Percentiles rank a stretch among this genome's conserved stretches.
phyloP scores from a whole-genome alignment of 352 stramenopile genomes.

The Phytophthora aleatoria region DNA sequence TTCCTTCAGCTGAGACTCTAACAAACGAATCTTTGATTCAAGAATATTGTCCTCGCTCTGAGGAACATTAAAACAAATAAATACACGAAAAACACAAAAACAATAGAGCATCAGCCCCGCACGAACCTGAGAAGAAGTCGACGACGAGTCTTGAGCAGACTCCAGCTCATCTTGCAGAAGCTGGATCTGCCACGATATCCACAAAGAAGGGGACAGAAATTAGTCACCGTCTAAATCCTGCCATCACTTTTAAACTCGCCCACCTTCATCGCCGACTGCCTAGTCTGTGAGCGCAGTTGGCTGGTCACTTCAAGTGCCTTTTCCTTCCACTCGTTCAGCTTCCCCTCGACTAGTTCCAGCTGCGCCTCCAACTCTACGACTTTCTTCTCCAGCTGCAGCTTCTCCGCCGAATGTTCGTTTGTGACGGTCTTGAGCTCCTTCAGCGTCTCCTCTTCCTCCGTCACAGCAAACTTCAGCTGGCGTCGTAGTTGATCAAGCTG shows the following conservation, averaged over 20 bases:
- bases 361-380: constrained; percentile 75
- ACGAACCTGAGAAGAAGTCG: constrained; percentile 46
- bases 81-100: constrained; percentile 17
- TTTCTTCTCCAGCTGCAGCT: constrained; percentile 69
- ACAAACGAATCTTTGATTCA: constrained; percentile 69
- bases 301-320: constrained; percentile 62
- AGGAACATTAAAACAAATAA: constrained; percentile 36
- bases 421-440: constrained; percentile 61
- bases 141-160: constrained; percentile 38
- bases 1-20: constrained; percentile 66
- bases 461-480: constrained; percentile 68
- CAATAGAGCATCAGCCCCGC: neutral
- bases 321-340: constrained; percentile 74
- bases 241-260: neutral
- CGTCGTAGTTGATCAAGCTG: constrained; percentile 67
- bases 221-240: neutral
- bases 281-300: constrained; percentile 46
- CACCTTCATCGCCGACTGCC: constrained; percentile 66
- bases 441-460: constrained; percentile 67
- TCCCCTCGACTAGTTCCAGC: constrained; percentile 65
- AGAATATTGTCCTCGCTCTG: constrained; percentile 62
- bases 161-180: constrained; percentile 69
- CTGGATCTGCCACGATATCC: constrained; percentile 45
- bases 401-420: constrained; percentile 59
- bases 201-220: constrained; percentile 6